These are phyloP conservation scores for Xerophyta viscosa DNA, from an alignment of 106 monocot genomes.

Conservation along the genomic window DNA sequence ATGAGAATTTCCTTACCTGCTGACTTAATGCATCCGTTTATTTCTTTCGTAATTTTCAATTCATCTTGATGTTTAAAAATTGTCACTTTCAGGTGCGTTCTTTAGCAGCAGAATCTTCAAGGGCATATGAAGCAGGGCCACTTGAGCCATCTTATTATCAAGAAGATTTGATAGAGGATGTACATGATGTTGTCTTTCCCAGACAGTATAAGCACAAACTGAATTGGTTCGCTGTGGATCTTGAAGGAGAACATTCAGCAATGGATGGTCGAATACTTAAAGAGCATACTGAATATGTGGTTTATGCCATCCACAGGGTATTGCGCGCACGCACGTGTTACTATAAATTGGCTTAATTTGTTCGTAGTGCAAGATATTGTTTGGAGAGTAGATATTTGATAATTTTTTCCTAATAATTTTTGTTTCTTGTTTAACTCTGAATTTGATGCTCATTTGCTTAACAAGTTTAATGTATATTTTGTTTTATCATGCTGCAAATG, in stretches of 20 bases:
- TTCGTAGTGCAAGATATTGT: neutral
- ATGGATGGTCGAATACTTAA: slow-evolving; percentile 94
- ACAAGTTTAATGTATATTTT: too few species aligned
- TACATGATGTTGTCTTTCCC: slow-evolving; percentile 38
- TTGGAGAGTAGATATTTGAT: neutral
- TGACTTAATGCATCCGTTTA: too few species aligned
- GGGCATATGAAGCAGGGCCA: slow-evolving; percentile 92
- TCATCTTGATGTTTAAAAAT: neutral
- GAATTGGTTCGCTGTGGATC: slow-evolving; percentile 97
- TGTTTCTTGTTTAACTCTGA: too few species aligned
- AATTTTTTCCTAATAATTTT: neutral
- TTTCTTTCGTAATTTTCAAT: neutral
- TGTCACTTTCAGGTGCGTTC: slow-evolving; percentile 73
- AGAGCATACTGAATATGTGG: slow-evolving; percentile 98
- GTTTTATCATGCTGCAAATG: too few species aligned
- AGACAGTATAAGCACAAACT: slow-evolving; percentile 45
- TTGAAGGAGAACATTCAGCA: slow-evolving; percentile 96
- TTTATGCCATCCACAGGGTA: slow-evolving; percentile 92
- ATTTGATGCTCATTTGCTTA: too few species aligned
- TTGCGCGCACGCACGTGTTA: slow-evolving; percentile 1
- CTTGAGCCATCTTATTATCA: slow-evolving; percentile 75
- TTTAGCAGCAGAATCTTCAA: slow-evolving; percentile 88
- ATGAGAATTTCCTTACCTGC: too few species aligned
- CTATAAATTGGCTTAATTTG: neutral
- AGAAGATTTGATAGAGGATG: slow-evolving; percentile 27